These are phyloP conservation scores for Thielaviopsis ethacetica DNA, from an alignment of 2,329 filamentous ascomycete genomes.

Conservation along the genomic window DNA sequence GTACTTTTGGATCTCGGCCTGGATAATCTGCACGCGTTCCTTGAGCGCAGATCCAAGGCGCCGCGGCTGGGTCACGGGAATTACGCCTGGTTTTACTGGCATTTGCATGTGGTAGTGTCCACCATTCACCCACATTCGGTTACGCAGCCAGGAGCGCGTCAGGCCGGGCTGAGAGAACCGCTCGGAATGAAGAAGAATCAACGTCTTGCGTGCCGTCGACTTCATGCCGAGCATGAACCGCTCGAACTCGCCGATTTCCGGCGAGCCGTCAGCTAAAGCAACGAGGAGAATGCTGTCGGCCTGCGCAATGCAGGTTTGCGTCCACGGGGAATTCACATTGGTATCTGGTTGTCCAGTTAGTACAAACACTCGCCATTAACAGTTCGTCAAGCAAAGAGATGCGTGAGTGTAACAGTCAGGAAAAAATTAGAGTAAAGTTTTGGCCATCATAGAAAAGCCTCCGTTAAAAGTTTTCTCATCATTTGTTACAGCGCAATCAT, in stretches of 20 bases:
- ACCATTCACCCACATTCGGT: slow-evolving; percentile 94
- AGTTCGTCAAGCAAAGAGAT: slow-evolving; percentile 6
- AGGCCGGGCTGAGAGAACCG: slow-evolving; percentile 72
- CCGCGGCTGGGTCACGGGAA: slow-evolving; percentile 29
- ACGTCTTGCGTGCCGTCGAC: slow-evolving; percentile 82
- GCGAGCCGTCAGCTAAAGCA: slow-evolving; percentile 75
- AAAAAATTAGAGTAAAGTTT: slow-evolving; percentile 49
- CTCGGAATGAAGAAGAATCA: slow-evolving; percentile 80
- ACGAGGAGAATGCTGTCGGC: slow-evolving; percentile 92
- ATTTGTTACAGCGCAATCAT: slow-evolving; percentile 18
- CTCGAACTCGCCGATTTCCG: slow-evolving; percentile 89
- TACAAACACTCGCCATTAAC: slow-evolving; percentile 17
- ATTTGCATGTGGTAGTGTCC: slow-evolving; percentile 97
- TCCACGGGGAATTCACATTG: slow-evolving; percentile 94
- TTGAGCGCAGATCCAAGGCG: slow-evolving; percentile 76
- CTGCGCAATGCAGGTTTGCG: slow-evolving; percentile 91
- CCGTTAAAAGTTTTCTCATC: slow-evolving; percentile 36
- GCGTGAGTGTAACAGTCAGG: slow-evolving; percentile 28
- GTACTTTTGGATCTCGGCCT: slow-evolving; percentile 96
- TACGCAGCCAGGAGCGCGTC: slow-evolving; percentile 77
- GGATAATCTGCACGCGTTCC: slow-evolving; percentile 80
- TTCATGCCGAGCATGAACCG: slow-evolving; percentile 93
- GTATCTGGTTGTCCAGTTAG: slow-evolving; percentile 46
- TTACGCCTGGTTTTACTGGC: slow-evolving; percentile 20
- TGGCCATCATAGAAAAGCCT: slow-evolving; percentile 36